Base-by-base conservation (phyloP, 257 asterid species). In the Marsdenia floribunda region DNA sequence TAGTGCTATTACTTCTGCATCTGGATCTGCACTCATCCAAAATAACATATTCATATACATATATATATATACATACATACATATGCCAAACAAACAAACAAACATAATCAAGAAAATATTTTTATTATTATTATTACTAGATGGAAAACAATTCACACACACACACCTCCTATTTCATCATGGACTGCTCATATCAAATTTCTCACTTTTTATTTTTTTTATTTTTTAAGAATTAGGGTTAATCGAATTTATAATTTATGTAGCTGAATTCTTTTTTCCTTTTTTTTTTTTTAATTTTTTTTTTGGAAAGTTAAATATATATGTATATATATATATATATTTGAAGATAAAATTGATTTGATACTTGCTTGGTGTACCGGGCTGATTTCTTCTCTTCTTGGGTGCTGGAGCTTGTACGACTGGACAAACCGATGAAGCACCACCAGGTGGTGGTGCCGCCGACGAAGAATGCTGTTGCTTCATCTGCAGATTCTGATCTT, bases 311-410 rank as follows among this genome's bases (percentile, higher is more conserved):
- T 38, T 38, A 0, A 38, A 38, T 38, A 38, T 38, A 38, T 38
- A 38, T 38, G 2, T 38, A 38, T 38, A 40, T 40, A 40, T 40
- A 40, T 40, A 40, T 40, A 40, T 4, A 40, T 4, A 40, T 40
- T 44, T 44, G 49, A 44, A 52, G 22, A 18, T 53, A 53, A 64
- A 64, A 71, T 46, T 75, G 76, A 18, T 11, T 37, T 1, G 87
- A 68, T 70, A 90, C 96, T 88, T 87, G 89, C 97, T 85, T 83
- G 97, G 93, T 67, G 87, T 88, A 65, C 97, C 97, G 5, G 97
- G 86, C 73, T 90, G 97, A 61, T 92, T 90, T 75, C 94, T 80
- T 61, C 88, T 80, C 44, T 80, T 83, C 86, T 87, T 91, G 0
- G 87, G 75, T 2, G 75, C 76, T 0, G 83, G 67, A 6, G 82